phyloP scores from a whole-genome alignment of 2,329 filamentous ascomycete species.

The Sporothrix pseudoabietina region DNA sequence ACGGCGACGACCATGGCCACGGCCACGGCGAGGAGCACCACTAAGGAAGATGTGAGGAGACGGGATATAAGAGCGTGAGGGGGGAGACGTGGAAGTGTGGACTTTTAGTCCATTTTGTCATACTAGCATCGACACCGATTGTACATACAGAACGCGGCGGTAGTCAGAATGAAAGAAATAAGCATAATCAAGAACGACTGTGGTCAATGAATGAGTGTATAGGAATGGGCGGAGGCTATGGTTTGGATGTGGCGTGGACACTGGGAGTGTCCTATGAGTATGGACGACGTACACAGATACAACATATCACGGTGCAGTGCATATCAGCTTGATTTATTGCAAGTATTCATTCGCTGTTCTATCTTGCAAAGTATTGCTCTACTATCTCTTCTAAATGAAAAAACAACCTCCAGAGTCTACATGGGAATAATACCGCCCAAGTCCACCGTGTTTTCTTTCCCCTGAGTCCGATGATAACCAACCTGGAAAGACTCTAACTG shows the following conservation, averaged over 20 bases:
- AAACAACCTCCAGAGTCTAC: not conserved
- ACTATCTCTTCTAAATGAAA: not conserved
- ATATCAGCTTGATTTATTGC: not conserved
- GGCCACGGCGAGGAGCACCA: slow-evolving; percentile 60
- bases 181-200: not conserved
- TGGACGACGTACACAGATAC: too few relatives aligned
- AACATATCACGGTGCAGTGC: not conserved
- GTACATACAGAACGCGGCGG: slow-evolving; percentile 25
- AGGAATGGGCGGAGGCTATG: not conserved
- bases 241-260: not conserved
- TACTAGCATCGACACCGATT: slow-evolving; percentile 24
- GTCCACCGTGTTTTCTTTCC: not conserved
- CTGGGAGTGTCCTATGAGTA: too few relatives aligned
- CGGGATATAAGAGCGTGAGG: not conserved
- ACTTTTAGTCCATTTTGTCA: slow-evolving; percentile 14
- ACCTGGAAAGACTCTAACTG: not conserved
- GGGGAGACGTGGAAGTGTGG: not conserved
- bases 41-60: slow-evolving; percentile 40
- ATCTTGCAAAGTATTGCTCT: not conserved
- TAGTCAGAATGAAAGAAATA: not conserved
- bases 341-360: not conserved
- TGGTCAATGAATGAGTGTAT: not conserved
- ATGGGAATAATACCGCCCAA: not conserved
- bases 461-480: not conserved
- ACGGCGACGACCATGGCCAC: slow-evolving; percentile 60